A percentile compares a stretch with the other conserved stretches of the same genome.
Conservation (phyloP, 495 filamentous ascomycete genomes). For the Sabuloglossum arenarium region DNA sequence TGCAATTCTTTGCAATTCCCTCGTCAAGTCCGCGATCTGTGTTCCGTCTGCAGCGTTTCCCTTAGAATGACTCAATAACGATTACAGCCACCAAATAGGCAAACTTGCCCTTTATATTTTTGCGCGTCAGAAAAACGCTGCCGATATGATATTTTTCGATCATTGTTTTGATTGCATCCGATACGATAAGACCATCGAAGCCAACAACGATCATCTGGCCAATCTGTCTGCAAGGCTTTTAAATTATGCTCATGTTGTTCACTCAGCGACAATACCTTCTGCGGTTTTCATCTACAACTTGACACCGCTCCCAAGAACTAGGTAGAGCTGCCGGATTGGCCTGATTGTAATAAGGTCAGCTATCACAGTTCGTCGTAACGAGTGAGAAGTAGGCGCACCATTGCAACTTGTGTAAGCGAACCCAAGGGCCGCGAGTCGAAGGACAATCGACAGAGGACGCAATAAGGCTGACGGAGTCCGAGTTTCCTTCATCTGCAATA, state of each 20-base stretch:
- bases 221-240: conserved; percentile 9
- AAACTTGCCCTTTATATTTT: conserved; percentile 13
- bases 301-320: not conserved
- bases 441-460: not conserved
- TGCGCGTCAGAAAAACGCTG: conserved; percentile 13
- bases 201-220: conserved; percentile 18
- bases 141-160: conserved; percentile 18
- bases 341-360: not conserved
- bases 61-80: not conserved
- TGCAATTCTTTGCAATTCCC: conserved; percentile 16
- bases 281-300: not conserved
- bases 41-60: conserved; percentile 8
- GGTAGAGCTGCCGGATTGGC: not conserved
- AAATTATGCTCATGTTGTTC: not conserved
- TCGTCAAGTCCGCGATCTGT: conserved; percentile 16
- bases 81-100: not conserved
- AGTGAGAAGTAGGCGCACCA: not conserved
- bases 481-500: not conserved
- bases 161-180: conserved; percentile 16
- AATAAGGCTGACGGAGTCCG: not conserved
- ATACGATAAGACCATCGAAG: conserved; percentile 15
- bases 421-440: not conserved
- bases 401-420: not conserved
- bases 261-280: not conserved
- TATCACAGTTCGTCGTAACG: not conserved